These are phyloP conservation scores for Blastobotrys persicus DNA, from an alignment of 1,139 yeast genomes.

Conservation along the genomic window DNA sequence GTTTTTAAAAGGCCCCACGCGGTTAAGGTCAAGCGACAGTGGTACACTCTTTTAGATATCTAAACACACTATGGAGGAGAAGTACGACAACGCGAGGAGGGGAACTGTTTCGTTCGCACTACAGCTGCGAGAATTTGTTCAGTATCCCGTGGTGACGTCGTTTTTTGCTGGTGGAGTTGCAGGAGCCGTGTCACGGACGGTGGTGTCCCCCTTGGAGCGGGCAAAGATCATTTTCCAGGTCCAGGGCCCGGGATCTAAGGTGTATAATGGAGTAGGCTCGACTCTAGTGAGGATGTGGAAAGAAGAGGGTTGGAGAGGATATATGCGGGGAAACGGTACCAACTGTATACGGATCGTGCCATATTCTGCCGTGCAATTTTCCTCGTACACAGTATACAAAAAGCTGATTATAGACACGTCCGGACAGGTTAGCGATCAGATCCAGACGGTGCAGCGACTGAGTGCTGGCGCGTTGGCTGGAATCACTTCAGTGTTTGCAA, in stretches of 20 bases:
- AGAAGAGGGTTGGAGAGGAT: slow-evolving; percentile 88
- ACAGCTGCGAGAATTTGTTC: slow-evolving; percentile 26
- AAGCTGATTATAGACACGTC: slow-evolving; percentile 29
- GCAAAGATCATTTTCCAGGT: slow-evolving; percentile 89
- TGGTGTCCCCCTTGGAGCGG: slow-evolving; percentile 91
- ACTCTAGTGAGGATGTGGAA: slow-evolving; percentile 76
- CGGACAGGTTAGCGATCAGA: slow-evolving; percentile 32
- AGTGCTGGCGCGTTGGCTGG: slow-evolving; percentile 84
- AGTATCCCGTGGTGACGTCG: slow-evolving; percentile 49
- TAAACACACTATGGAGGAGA: neutral
- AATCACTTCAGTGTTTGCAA: slow-evolving; percentile 70
- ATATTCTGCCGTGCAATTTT: slow-evolving; percentile 91
- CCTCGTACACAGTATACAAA: slow-evolving; percentile 76
- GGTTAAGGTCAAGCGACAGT: neutral
- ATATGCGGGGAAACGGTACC: slow-evolving; percentile 85
- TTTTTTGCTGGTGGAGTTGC: slow-evolving; percentile 78
- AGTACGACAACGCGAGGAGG: neutral
- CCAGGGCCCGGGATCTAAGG: slow-evolving; percentile 69
- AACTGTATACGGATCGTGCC: slow-evolving; percentile 91
- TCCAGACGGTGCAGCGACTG: slow-evolving; percentile 57
- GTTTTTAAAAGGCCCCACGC: neutral
- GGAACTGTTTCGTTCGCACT: neutral
- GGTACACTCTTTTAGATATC: neutral
- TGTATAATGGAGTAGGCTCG: slow-evolving; percentile 70
- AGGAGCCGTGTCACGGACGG: slow-evolving; percentile 90